Evolutionary conservation across 2,329 filamentous ascomycete species (phyloP).

Genomic region (Trichophyton mentagrophytes): DNA sequence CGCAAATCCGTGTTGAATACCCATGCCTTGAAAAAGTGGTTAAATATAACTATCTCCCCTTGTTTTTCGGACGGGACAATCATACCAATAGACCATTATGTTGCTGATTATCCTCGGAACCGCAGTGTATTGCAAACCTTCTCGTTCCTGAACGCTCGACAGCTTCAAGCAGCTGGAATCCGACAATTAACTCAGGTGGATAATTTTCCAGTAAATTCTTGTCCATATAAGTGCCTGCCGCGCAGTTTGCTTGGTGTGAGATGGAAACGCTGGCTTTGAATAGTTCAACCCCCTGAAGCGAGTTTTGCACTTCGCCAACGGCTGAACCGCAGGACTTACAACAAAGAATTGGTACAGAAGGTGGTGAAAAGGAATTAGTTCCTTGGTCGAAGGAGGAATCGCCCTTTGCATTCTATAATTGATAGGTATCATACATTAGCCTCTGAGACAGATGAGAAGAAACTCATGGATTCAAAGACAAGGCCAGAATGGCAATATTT

Average conservation of each 20-base stretch:
- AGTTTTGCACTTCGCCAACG: conserved; percentile 30
- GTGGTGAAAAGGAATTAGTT: neutral
- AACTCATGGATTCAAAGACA: neutral
- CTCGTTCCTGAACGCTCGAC: conserved; percentile 45
- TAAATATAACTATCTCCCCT: neutral
- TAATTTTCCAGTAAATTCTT: conserved; percentile 22
- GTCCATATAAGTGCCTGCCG: conserved; percentile 17
- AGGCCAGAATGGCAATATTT: no score
- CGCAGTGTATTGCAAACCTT: conserved; percentile 40
- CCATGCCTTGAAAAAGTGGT: conserved; percentile 36
- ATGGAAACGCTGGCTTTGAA: conserved; percentile 38
- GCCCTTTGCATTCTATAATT: neutral
- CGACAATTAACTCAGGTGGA: conserved; percentile 31
- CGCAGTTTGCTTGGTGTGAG: conserved; percentile 2
- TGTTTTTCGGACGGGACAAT: neutral
- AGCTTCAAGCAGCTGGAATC: conserved; percentile 43
- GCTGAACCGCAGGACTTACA: conserved; percentile 22
- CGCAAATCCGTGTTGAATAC: conserved; percentile 48
- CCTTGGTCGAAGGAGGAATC: neutral
- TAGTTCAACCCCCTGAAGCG: conserved; percentile 25
- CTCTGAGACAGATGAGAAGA: neutral
- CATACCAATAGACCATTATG: conserved; percentile 28
- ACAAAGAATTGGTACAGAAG: conserved; percentile 11
- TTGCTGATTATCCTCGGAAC: conserved; percentile 10
- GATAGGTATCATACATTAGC: neutral